Base-by-base conservation (phyloP, 2,329 filamentous ascomycete genomes). In the Rosellinia necatrix region DNA sequence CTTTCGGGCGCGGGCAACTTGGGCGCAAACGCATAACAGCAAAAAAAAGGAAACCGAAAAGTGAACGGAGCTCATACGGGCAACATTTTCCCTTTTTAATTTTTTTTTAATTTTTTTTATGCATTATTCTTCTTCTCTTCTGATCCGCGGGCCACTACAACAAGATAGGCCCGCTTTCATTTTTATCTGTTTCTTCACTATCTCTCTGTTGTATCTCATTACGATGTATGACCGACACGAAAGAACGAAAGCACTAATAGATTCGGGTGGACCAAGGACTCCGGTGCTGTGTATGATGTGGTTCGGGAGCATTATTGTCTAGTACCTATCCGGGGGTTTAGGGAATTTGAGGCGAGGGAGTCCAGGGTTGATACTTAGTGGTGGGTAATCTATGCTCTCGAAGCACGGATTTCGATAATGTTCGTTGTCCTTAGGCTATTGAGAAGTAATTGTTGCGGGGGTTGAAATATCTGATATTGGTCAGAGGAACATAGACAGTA, bases 151-250 rank as follows among this genome's bases (percentile, higher is more conserved):
- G 34, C n/a, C n/a, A 43, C 27, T 35, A 12, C 29, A 37, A 22
- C 15, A 42, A 22, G 42, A 43, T 9, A 12, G 13, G 19, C 15
- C 35, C 4, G 48, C 22, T 13, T 25, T 42, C 19, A 21, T 49
- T 29, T n/a, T 46, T 29, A 17, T 24, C 17, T 25, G 25, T 34
- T 29, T 32, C 25, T 22, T 22, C 43, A 41, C 10, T 19, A 9
- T 25, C 32, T 15, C 24, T 40, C n/a, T 48, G 13, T 58, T 47
- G 6, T 41, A 35, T 58, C 35, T 48, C 47, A 44, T 58, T 27
- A 59, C 27, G 56, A 59, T 46, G 52, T 49, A 59, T 30, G 56
- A 56, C 52, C 24, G 56, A 43, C 46, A 59, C 49, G 56, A 59
- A 56, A 15, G 25, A 54, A 38, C 44, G 21, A 25, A 50, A 17